Base-by-base conservation (phyloP, 2,329 filamentous ascomycete genomes). In the Gliomastix tumulicola region DNA sequence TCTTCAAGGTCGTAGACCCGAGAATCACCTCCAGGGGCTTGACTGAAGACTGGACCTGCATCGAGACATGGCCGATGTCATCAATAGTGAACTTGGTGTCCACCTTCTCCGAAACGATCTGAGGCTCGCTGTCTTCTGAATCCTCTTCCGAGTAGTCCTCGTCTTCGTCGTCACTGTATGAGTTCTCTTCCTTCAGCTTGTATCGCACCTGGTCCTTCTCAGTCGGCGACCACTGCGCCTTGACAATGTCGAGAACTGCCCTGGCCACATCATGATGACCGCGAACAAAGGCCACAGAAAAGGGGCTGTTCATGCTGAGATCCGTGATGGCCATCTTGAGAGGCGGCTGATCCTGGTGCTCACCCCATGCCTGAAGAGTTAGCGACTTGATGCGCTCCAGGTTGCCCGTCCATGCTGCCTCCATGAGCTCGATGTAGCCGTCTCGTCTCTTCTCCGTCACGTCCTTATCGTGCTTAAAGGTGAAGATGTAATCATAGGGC, bases 331-430 rank as follows among this genome's bases (percentile, higher is more conserved):
- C 71, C 37, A 88, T 71, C 44, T 78, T 69, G 30, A 92, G 63
- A 1, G 84, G 82, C 0, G 69, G 59, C 36, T 79, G 66, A 5
- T 70, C 57, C 6, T 69, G 59, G 6, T 71, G 60, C 5, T 63
- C 51, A 11, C 73, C 69, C 74, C 79, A 84, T 3, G 71, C 59
- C 10, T 66, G 60, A 16, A 85, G 59, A 2, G 81, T 84, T 25
- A 85, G 62, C 12, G 60, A 55, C 49, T 84, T 85, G 55, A 90
- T 76, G 4, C 64, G 76, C 2, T 75, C 65, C 2, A 83, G 44
- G 45, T 92, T 75, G n/a, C 81, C 82, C 5, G 49, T 48, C 84
- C 84, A 92, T 5, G 77, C 77, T 23, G 84, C 84, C 50, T 90
- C 78, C 53, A 85, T 84, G 63, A 90, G 56, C 43, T 74, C 61